Percentiles rank a stretch among this genome's conserved stretches.
These are phyloP conservation scores for Globisporangium uncinulatum DNA, from an alignment of 352 stramenopile species.

Conservation along the genomic window DNA sequence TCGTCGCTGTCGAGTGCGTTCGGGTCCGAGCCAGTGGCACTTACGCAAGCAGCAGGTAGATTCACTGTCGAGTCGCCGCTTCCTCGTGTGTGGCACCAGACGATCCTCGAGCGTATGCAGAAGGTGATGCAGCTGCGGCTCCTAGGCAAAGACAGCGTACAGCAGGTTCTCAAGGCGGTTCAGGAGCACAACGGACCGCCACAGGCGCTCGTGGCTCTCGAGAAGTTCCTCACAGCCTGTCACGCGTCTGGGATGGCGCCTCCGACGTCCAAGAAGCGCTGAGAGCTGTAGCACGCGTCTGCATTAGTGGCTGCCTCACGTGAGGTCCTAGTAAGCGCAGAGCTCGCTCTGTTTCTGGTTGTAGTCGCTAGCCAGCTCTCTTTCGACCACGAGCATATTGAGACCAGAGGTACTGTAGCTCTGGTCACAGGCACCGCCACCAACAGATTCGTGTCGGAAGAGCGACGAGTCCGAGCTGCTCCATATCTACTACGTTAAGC, in stretches of 20 bases:
- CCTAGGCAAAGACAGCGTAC: conserved; percentile 50
- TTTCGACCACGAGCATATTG: too few species aligned
- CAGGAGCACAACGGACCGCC: conserved; percentile 34
- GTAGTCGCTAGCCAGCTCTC: too few species aligned
- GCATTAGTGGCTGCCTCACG: background rate
- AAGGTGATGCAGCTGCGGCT: conserved; percentile 41
- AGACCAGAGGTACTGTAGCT: too few species aligned
- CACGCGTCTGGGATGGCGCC: conserved; percentile 1
- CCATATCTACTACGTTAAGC: conserved; percentile 1
- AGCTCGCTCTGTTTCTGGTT: too few species aligned
- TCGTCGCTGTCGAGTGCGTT: background rate
- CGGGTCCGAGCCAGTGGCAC: too few species aligned
- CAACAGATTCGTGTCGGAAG: background rate
- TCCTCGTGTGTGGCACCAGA: conserved; percentile 39
- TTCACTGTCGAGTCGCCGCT: background rate
- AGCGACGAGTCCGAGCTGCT: background rate
- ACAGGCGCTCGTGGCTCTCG: conserved; percentile 26
- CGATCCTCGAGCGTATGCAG: conserved; percentile 36
- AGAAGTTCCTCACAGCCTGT: conserved; percentile 36
- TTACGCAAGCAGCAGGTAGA: background rate
- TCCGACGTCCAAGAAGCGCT: conserved; percentile 2
- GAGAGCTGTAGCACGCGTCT: conserved; percentile 1
- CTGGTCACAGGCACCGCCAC: too few species aligned
- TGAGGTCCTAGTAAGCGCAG: too few species aligned
- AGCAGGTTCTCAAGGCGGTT: conserved; percentile 30